Base-by-base conservation (phyloP, 2,329 filamentous ascomycete species). In the Neospermospora avenae region DNA sequence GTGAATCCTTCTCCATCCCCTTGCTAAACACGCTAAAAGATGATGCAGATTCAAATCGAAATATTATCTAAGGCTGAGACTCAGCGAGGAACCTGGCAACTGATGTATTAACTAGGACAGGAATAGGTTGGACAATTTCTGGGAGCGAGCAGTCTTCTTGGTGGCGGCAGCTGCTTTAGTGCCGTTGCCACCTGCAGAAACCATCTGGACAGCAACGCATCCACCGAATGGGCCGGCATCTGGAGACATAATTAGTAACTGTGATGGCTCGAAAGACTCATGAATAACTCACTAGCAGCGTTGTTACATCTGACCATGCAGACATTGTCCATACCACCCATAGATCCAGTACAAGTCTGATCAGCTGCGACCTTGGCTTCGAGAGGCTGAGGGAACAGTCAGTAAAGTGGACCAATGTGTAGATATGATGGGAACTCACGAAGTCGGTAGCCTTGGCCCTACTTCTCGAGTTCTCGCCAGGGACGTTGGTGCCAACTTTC, bases 301-400 rank as follows among this genome's bases (percentile, higher is more conserved):
- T 87, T 87, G 75, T 84, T 74, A 75, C 84, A 86, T 25, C 83
- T 79, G 53, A 88, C 83, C 66, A 87, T 80, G 75, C 85, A 87
- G 66, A 86, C 78, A 66, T 83, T 83, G 37, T 76, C 71, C 73
- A 84, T 77, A 41, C 83, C 84, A 13, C 82, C 84, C 4, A 84
- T 81, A 35, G 77, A 82, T 49, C 85, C 85, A 14, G 81, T 85
- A 74, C 85, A 88, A 48, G 74, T 68, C 74, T 82, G 80, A 62
- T 75, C 73, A 41, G 78, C 79, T 0, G 84, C 81, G 63, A 87
- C 80, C n/a, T 77, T 76, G 14, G 80, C 84, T n/a, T 74, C 77
- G n/a, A 87, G 76, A n/a, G 82, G 79, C 72, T 78, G 62, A n/a
- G 13, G 42, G 28, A 24, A 37, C 34, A 68, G 62, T 14, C 53